phyloP scores from a whole-genome alignment of 2,329 filamentous ascomycete genomes.

The Colletotrichum eleusines region DNA sequence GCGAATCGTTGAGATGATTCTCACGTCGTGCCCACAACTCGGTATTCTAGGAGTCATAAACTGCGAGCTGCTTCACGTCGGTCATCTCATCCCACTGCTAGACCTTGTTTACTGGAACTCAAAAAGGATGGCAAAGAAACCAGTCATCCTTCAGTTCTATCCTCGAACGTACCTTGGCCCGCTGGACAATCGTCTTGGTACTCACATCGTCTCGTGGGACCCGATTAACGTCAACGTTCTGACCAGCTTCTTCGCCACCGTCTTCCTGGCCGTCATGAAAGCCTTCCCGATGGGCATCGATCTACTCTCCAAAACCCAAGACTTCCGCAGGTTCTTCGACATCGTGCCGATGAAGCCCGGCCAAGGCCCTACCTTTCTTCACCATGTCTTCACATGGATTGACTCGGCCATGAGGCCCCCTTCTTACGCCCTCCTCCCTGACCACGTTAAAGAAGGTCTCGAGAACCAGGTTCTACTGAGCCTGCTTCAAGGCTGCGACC shows the following conservation, averaged over 20 bases:
- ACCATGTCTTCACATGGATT: conserved; percentile 25
- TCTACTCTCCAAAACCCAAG: conserved; percentile 4
- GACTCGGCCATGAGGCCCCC: background rate
- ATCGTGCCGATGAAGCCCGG: conserved; percentile 36
- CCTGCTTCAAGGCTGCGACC: conserved; percentile 8
- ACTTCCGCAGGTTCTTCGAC: conserved; percentile 30
- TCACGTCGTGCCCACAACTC: conserved; percentile 43
- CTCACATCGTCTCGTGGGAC: conserved; percentile 33
- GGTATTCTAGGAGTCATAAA: conserved; percentile 45
- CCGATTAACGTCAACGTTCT: background rate
- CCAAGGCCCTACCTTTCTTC: conserved; percentile 18
- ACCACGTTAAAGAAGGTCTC: background rate
- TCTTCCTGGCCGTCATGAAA: conserved; percentile 35
- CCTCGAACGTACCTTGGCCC: conserved; percentile 22
- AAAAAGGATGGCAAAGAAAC: conserved; percentile 40
- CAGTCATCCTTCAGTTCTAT: conserved; percentile 31
- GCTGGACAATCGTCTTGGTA: conserved; percentile 9
- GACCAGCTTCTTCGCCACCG: conserved; percentile 11
- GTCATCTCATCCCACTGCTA: conserved; percentile 42
- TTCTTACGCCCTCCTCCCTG: background rate
- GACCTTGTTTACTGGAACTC: conserved; percentile 42
- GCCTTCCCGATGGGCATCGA: conserved; percentile 33
- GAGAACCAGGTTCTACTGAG: conserved; percentile 35
- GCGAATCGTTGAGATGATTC: conserved; percentile 39
- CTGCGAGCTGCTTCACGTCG: conserved; percentile 49